phyloP scores from a whole-genome alignment of 1,139 yeast species.

The Hyphopichia burtonii region DNA sequence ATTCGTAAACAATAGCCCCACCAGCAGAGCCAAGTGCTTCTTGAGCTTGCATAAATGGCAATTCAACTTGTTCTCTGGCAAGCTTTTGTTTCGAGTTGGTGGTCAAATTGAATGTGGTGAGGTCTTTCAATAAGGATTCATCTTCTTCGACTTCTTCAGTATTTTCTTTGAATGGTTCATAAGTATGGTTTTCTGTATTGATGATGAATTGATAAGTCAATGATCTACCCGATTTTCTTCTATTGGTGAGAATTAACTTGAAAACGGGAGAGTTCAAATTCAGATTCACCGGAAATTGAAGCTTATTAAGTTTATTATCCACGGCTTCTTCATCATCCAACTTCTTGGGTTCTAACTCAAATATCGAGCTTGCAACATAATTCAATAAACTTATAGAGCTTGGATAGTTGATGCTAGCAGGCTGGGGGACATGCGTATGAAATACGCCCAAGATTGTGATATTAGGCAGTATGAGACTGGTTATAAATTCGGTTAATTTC shows the following conservation, averaged over 20 bases:
- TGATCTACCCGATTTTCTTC: constrained; percentile 85
- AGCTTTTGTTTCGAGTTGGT: constrained; percentile 71
- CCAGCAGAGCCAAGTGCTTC: constrained; percentile 70
- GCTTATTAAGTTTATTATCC: constrained; percentile 37
- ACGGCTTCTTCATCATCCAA: constrained; percentile 48
- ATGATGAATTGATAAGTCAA: constrained; percentile 54
- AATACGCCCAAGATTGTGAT: constrained; percentile 57
- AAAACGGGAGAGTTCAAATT: constrained; percentile 49
- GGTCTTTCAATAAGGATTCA: constrained; percentile 55
- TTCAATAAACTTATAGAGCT: constrained; percentile 47
- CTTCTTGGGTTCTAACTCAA: constrained; percentile 53
- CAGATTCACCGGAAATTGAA: constrained; percentile 46
- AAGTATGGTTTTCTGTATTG: constrained; percentile 50
- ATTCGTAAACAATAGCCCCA: constrained; percentile 89
- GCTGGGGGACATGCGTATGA: constrained; percentile 52
- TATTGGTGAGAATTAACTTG: constrained; percentile 54
- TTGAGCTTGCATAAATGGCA: constrained; percentile 90
- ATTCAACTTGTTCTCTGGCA: constrained; percentile 81
- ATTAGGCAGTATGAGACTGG: constrained; percentile 53
- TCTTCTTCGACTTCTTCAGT: constrained; percentile 28
- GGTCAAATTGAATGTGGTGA: constrained; percentile 84
- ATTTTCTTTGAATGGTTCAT: constrained; percentile 35
- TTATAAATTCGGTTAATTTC: constrained; percentile 51
- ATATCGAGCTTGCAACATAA: constrained; percentile 70
- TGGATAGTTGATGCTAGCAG: constrained; percentile 45